Conservation (phyloP, 2,329 filamentous ascomycete species). For the Monosporascus sp. region DNA sequence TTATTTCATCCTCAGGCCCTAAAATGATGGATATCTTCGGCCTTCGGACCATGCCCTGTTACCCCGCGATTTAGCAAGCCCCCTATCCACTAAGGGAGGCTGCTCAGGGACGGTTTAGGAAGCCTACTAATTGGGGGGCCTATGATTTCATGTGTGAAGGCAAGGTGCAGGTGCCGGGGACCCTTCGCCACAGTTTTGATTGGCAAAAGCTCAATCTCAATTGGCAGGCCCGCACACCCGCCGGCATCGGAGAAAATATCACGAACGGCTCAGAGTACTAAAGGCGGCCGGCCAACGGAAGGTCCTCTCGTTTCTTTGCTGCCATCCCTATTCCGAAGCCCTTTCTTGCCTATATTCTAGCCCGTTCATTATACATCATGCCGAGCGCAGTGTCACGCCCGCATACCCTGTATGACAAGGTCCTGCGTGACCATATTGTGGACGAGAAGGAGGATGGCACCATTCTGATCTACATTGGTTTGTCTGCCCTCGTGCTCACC, state of each 20-base stretch:
- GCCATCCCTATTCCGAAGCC: not conserved
- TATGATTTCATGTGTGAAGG: not conserved
- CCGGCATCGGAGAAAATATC: not conserved
- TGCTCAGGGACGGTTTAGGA: too few species aligned
- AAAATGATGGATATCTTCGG: too few species aligned
- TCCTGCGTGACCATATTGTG: constrained; percentile 89
- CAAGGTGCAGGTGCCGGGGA: not conserved
- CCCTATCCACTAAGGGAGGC: not conserved
- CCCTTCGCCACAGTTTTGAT: not conserved
- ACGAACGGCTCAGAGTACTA: not conserved
- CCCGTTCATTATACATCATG: constrained; percentile 50
- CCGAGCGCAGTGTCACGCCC: constrained; percentile 51
- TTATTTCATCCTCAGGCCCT: too few species aligned
- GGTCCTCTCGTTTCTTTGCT: not conserved
- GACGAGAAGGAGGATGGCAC: constrained; percentile 94
- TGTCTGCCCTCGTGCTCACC: constrained; percentile 23
- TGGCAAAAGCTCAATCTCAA: not conserved
- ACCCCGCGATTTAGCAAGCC: not conserved
- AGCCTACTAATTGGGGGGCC: not conserved
- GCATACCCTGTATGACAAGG: constrained; percentile 95
- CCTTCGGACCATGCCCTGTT: not conserved
- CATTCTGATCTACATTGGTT: constrained; percentile 87
- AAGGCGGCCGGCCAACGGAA: not conserved
- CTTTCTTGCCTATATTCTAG: not conserved
- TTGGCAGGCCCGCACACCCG: not conserved